Percentiles rank a stretch among this genome's conserved stretches.
Evolutionary conservation across 345 rosid genomes (phyloP).

Genomic region (Acer saccharum): DNA sequence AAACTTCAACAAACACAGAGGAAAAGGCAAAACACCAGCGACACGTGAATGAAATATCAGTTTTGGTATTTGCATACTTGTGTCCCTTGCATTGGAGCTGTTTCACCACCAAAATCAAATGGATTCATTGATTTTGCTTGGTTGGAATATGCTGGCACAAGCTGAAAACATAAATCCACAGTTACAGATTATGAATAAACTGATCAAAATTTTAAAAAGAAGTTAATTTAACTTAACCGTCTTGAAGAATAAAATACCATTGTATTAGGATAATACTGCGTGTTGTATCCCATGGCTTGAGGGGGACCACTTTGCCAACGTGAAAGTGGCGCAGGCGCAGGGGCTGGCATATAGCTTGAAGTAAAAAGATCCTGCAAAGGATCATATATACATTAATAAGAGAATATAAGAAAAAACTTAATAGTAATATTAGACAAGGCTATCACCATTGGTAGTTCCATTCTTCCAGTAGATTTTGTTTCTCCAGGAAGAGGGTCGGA

Average conservation of each 20-base stretch:
- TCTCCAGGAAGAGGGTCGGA: constrained; percentile 35
- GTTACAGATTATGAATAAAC: not conserved
- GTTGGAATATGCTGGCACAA: constrained; percentile 34
- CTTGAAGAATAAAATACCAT: constrained; percentile 41
- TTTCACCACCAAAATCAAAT: constrained; percentile 53
- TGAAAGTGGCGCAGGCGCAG: constrained; percentile 44
- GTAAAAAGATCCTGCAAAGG: constrained; percentile 71
- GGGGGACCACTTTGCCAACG: constrained; percentile 51
- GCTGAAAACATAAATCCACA: constrained; percentile 37
- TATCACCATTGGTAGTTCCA: constrained; percentile 72
- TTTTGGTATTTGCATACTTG: constrained; percentile 35
- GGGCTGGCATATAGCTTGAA: constrained; percentile 42
- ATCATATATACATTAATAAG: constrained; percentile 14
- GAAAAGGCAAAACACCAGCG: not conserved
- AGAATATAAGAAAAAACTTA: constrained; percentile 17
- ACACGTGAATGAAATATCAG: not conserved
- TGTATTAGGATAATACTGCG: constrained; percentile 55
- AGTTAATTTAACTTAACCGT: constrained; percentile 1
- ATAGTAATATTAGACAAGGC: constrained; percentile 5
- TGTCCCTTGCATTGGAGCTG: constrained; percentile 34
- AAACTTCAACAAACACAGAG: not conserved
- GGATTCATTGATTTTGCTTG: constrained; percentile 60
- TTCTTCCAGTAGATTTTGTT: constrained; percentile 44
- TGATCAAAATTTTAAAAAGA: not conserved
- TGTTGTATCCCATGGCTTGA: constrained; percentile 49